These are phyloP conservation scores for Sphaerobolus stellatus DNA, from an alignment of 1,284 basidiomycete species.

Conservation along the genomic window DNA sequence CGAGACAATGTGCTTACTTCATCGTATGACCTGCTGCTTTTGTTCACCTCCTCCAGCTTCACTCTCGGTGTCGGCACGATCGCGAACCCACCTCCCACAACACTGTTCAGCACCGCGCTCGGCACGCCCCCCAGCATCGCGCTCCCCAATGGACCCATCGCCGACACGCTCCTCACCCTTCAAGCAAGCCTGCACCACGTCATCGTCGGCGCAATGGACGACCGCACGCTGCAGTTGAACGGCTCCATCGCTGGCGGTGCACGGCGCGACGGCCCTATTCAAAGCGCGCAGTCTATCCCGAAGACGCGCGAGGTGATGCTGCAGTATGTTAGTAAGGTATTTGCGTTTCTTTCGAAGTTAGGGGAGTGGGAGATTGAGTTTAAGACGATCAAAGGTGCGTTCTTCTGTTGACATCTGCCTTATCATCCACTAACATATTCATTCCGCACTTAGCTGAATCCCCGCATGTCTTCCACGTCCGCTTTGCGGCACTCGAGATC, in stretches of 20 bases:
- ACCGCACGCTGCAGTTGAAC: background rate
- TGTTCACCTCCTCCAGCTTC: background rate
- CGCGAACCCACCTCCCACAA: background rate
- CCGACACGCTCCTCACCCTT: slow-evolving; percentile 6
- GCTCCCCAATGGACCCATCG: background rate
- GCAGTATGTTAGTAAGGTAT: background rate
- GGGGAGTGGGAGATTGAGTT: slow-evolving; percentile 14
- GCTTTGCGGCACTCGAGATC: slow-evolving; percentile 3
- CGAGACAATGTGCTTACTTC: too few relatives aligned
- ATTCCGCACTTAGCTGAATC: background rate
- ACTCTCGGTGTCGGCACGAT: slow-evolving; percentile 4
- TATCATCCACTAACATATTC: background rate
- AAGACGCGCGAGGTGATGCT: background rate
- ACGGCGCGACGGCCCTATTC: too few relatives aligned
- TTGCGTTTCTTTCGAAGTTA: slow-evolving; percentile 3
- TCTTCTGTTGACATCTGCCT: background rate
- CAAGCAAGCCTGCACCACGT: slow-evolving; percentile 7
- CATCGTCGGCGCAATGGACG: background rate
- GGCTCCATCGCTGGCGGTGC: background rate
- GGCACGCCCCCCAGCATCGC: slow-evolving; percentile 1
- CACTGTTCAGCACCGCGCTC: background rate
- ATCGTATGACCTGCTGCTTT: too few relatives aligned
- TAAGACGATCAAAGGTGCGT: slow-evolving; percentile 3
- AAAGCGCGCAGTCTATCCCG: background rate
- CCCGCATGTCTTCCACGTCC: background rate